These are phyloP conservation scores for Mycena citricolor DNA, from an alignment of 1,284 basidiomycete genomes.

Conservation along the genomic window DNA sequence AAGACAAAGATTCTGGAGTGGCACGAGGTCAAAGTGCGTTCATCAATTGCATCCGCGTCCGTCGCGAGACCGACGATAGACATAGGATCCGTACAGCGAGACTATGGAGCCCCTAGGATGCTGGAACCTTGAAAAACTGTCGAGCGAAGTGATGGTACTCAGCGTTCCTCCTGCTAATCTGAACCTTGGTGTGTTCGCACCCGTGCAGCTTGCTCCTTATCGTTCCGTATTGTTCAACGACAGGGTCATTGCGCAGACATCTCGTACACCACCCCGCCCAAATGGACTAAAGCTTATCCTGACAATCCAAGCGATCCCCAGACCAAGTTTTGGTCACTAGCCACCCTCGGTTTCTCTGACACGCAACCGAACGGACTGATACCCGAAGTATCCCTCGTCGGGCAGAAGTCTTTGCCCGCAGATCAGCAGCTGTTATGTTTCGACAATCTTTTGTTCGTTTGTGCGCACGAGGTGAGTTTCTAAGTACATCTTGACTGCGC, in stretches of 20 bases:
- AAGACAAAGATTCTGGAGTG: conserved; percentile 51
- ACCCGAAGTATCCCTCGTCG: conserved; percentile 36
- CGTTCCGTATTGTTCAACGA: no score
- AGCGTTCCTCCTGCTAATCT: conserved; percentile 44
- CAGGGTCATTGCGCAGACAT: conserved; percentile 40
- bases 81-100: conserved; percentile 33
- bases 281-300: conserved; percentile 42
- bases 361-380: conserved; percentile 33
- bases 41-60: background rate
- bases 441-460: conserved; percentile 52
- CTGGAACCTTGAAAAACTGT: conserved; percentile 57
- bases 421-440: no score
- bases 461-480: conserved; percentile 26
- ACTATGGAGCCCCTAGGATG: conserved; percentile 62
- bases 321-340: conserved; percentile 45
- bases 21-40: conserved; percentile 45
- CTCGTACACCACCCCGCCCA: conserved; percentile 46
- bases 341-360: conserved; percentile 43
- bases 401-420: conserved; percentile 51
- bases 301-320: conserved; percentile 45
- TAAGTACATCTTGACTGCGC: background rate
- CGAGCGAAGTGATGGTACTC: conserved; percentile 44
- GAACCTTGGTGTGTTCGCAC: conserved; percentile 47
- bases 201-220: no score
- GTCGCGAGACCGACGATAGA: background rate